phyloP scores from a whole-genome alignment of 176 grass and related monocot genomes.

The Rhynchospora tenuis region DNA sequence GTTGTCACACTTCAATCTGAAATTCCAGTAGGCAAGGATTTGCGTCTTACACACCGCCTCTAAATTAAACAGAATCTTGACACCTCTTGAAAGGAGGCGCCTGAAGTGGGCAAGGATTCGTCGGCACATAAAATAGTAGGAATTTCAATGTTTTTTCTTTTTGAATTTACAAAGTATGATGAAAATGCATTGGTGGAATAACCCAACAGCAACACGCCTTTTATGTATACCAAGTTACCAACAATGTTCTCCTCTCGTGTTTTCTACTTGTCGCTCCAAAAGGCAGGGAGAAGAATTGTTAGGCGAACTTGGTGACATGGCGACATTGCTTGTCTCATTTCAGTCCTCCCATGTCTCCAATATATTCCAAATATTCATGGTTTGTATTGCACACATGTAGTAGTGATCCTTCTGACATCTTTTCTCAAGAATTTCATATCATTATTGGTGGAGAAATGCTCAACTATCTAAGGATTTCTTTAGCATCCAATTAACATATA shows the following conservation, averaged over 20 bases:
- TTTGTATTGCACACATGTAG: neutral
- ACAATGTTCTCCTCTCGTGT: neutral
- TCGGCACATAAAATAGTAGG: neutral
- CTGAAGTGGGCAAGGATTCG: slow-evolving; percentile 3
- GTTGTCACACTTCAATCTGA: neutral
- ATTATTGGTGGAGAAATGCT: neutral
- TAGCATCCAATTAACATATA: neutral
- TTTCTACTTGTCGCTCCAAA: neutral
- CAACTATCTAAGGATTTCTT: neutral
- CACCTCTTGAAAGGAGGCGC: neutral
- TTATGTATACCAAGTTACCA: neutral
- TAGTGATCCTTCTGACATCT: too few species aligned
- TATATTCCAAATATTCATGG: neutral
- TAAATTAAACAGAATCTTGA: neutral
- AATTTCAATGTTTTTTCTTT: neutral
- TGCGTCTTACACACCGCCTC: neutral
- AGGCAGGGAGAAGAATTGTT: neutral
- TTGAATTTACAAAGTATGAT: neutral
- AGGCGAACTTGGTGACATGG: neutral
- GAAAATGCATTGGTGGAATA: slow-evolving; percentile 4
- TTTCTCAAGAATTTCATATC: too few species aligned
- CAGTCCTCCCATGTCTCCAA: neutral
- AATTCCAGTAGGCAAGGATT: neutral
- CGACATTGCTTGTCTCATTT: neutral
- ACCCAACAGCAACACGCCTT: neutral